A percentile compares a stretch with the other conserved stretches of the same genome.
These are phyloP conservation scores for Flaveria trinervia DNA, from an alignment of 129 eudicot genomes.

Conservation along the genomic window DNA sequence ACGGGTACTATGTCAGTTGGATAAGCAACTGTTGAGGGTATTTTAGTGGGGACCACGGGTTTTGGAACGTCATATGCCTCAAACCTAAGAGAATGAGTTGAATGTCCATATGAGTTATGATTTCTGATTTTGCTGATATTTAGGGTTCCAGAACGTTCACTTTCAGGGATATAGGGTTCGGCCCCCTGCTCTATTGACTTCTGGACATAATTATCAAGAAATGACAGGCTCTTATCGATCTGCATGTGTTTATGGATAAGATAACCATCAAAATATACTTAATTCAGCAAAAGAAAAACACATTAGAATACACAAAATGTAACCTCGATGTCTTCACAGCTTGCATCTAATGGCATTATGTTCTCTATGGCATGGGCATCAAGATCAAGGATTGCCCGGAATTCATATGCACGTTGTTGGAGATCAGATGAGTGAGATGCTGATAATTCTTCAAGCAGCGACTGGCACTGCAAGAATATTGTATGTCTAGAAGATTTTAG, in stretches of 20 bases:
- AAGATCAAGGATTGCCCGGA: conserved; percentile 65
- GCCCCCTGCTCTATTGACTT: conserved; percentile 83
- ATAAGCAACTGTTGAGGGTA: conserved; percentile 46
- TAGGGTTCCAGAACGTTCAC: conserved; percentile 57
- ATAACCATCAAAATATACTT: neutral
- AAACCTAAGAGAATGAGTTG: conserved; percentile 87
- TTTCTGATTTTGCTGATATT: conserved; percentile 51
- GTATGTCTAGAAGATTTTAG: conserved; percentile 6
- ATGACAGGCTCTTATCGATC: conserved; percentile 80
- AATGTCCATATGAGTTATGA: conserved; percentile 55
- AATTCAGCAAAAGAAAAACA: neutral
- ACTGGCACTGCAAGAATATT: conserved; percentile 64
- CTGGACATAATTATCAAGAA: conserved; percentile 72
- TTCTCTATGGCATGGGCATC: conserved; percentile 68
- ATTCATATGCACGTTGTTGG: conserved; percentile 99
- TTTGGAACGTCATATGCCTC: conserved; percentile 98
- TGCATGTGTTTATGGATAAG: conserved; percentile 36
- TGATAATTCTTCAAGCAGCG: conserved; percentile 77
- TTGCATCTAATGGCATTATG: conserved; percentile 87
- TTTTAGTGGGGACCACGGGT: conserved; percentile 55
- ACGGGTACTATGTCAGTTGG: conserved; percentile 78
- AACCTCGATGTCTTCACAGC: conserved; percentile 96
- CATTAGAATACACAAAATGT: conserved; percentile 18
- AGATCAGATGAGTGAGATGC: conserved; percentile 96
- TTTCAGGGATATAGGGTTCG: conserved; percentile 86